Conservation (phyloP, 169 alveolate genomes). For the Neospora caninum region DNA sequence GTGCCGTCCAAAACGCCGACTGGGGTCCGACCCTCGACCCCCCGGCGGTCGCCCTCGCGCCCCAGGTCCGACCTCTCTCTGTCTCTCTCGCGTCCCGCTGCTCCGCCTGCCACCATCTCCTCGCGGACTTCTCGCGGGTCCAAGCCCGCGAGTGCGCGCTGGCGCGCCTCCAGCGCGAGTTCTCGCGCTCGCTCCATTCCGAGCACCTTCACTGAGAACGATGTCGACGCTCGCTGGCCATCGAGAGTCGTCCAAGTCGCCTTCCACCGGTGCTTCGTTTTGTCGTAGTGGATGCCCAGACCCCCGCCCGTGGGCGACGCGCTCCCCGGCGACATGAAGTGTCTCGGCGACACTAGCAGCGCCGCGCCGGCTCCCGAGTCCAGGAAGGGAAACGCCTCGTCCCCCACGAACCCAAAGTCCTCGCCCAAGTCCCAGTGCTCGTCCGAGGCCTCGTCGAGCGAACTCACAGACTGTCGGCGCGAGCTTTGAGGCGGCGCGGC, state of each 20-base stretch:
- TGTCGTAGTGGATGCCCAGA: constrained; percentile 23
- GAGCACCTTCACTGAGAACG: neutral
- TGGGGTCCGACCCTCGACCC: neutral
- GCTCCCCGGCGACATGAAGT: neutral
- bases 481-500: neutral
- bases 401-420: neutral
- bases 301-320: neutral
- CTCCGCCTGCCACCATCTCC: neutral
- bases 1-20: neutral
- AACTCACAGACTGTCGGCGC: neutral
- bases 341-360: neutral
- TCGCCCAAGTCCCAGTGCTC: neutral
- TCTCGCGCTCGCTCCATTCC: constrained; percentile 7
- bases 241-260: constrained; percentile 29
- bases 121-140: constrained; percentile 18
- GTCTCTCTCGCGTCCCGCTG: neutral
- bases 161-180: constrained; percentile 18
- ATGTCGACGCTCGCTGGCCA: constrained; percentile 15
- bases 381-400: neutral
- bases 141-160: neutral
- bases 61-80: neutral
- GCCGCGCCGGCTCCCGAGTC: neutral
- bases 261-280: constrained; percentile 32
- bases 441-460: neutral
- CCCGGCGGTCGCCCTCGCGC: neutral